Evolutionary conservation across 164 flowering plant genomes (phyloP), one percentile per base, ranked within the genome.

Genomic region (Piper longum): DNA sequence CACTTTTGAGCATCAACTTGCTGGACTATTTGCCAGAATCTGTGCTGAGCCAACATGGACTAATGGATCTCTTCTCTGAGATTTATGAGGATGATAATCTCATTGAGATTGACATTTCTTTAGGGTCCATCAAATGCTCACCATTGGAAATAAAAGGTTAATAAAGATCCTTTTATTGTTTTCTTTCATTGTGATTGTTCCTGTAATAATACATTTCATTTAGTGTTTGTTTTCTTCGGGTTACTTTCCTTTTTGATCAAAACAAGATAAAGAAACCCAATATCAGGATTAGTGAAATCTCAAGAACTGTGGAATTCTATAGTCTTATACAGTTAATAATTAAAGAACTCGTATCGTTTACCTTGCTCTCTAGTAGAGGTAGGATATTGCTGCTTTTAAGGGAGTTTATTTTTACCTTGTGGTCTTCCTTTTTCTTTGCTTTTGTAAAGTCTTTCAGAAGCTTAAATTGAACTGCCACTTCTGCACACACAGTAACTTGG

Each of bases 41-140:
- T 41, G 61, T 73, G 9, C 75, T 81, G 63, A 51, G 65, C 55
- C 81, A 77, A 62, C 73, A 76, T 7, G 58, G 73, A 43, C 70
- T 80, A n/a, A 66, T 77, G 81, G 91, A 79, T 70, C 70, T 82
- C 8, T 64, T 85, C 41, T 76, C 88, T 13, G 93, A 84, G 60
- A 71, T 83, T 5, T 80, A 80, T 74, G 89, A 76, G 56, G 85
- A 85, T 57, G 85, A 85, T 5, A 85, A 82, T 59, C 65, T 85
- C 67, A 80, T 85, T 62, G 87, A 85, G 73, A 80, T 85, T 62
- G 87, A 82, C 66, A 71, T 85, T 16, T 79, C 85, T 39, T 69
- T 81, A 71, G 85, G 85, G n/a, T 82, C 80, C 69, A 84, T 80
- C 70, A 80, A 79, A 60, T 75, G 79, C 71, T 67, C 82, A 54